These are phyloP conservation scores for Candida stauntonica DNA, from an alignment of 805 yeast genomes.

Conservation along the genomic window DNA sequence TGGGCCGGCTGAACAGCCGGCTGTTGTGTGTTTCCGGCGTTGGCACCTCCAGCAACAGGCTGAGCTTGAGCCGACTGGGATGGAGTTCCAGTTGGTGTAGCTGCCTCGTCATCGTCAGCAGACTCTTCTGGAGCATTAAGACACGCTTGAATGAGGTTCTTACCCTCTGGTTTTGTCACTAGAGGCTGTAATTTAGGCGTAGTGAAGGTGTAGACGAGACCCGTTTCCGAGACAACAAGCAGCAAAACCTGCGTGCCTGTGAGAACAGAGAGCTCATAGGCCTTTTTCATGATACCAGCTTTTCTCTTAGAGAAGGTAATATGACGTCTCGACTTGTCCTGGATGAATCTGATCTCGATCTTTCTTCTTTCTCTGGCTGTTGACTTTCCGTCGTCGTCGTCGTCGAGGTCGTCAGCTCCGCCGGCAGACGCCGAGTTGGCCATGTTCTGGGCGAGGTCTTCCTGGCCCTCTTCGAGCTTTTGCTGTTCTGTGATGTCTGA, in stretches of 20 bases:
- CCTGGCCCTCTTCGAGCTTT: slow-evolving; percentile 19
- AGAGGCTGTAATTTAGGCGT: slow-evolving; percentile 98
- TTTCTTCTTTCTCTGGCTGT: slow-evolving; percentile 66
- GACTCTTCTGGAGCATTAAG: slow-evolving; percentile 89
- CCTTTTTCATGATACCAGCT: slow-evolving; percentile 99
- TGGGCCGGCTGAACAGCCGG: slow-evolving; percentile 4
- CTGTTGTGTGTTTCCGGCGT: slow-evolving; percentile 16
- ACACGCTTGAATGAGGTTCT: slow-evolving; percentile 94
- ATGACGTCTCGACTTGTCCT: slow-evolving; percentile 96
- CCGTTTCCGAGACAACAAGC: slow-evolving; percentile 96
- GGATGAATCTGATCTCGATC: slow-evolving; percentile 94
- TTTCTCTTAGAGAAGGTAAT: slow-evolving; percentile 97
- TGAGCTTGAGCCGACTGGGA: slow-evolving; percentile 25
- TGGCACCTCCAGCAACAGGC: slow-evolving; percentile 7
- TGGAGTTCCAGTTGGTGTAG: slow-evolving; percentile 33
- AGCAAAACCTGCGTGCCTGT: slow-evolving; percentile 96
- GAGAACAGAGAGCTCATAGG: slow-evolving; percentile 93
- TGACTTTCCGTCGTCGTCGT: slow-evolving; percentile 45
- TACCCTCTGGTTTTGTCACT: slow-evolving; percentile 96
- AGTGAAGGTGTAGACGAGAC: slow-evolving; percentile 95
- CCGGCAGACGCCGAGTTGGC: slow-evolving; percentile 9
- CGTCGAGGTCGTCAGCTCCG: slow-evolving; percentile 33
- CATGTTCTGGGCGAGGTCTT: slow-evolving; percentile 19
- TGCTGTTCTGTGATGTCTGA: slow-evolving; percentile 26
- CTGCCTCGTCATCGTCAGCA: slow-evolving; percentile 40